Conservation (phyloP, 371 early-diverging fungal genomes). For the Actinomortierella ambigua region DNA sequence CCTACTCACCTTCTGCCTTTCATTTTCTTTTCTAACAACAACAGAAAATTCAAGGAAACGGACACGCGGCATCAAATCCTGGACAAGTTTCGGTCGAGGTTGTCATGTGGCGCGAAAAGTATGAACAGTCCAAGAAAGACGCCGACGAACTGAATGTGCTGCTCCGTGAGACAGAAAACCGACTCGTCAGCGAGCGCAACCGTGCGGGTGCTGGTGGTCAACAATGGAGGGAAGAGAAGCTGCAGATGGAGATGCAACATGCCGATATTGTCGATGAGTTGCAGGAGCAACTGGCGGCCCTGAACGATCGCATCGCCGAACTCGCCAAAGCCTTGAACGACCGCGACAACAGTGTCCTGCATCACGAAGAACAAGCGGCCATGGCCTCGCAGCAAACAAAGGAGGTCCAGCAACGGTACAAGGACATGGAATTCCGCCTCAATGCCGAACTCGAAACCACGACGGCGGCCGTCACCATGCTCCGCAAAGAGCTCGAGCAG, state of each 20-base stretch:
- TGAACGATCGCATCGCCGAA: conserved; percentile 20
- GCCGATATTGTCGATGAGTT: neutral
- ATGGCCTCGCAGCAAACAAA: conserved; percentile 23
- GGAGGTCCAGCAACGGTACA: conserved; percentile 34
- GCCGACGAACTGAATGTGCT: neutral
- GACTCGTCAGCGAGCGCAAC: too few species aligned
- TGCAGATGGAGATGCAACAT: too few species aligned
- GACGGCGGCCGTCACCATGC: conserved; percentile 18
- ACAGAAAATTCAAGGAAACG: too few species aligned
- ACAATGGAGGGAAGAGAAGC: too few species aligned
- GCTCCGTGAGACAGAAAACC: too few species aligned
- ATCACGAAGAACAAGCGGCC: conserved; percentile 25
- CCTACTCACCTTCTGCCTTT: too few species aligned
- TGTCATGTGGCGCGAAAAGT: too few species aligned
- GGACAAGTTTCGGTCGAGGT: too few species aligned
- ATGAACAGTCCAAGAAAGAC: neutral
- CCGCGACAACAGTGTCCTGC: conserved; percentile 15
- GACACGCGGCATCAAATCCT: too few species aligned
- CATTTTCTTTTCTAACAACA: too few species aligned
- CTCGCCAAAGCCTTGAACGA: conserved; percentile 25
- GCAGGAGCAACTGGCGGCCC: conserved; percentile 19
- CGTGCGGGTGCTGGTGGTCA: too few species aligned
- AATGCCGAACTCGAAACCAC: conserved; percentile 30
- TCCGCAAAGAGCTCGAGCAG: conserved; percentile 30
- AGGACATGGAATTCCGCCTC: conserved; percentile 28